Evolutionary conservation across 257 asterid genomes (phyloP), one percentile per base, ranked within the genome.

Genomic region (Plantago elongata): DNA sequence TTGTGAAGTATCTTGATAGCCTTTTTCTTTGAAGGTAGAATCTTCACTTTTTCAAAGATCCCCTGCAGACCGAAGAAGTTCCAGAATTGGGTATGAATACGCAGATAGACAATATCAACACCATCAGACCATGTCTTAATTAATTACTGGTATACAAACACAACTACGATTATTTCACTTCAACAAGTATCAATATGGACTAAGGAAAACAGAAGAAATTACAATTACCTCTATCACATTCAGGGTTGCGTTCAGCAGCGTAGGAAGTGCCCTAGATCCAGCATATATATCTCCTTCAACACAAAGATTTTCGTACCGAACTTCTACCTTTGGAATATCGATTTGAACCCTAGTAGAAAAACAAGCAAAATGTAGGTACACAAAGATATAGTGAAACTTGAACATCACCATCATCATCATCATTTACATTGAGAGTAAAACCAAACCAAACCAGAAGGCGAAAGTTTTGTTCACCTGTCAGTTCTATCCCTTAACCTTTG

Each of bases 211-310:
- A 44, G 38, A 15, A 22, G 30, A 45, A 63, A 44, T 45, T 51
- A 46, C 16, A 40, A n/a, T 46, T 67, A 88, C 97, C 97, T 91
- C 98, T 27, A 91, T 9, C 63, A 66, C 45, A 78, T 91, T 91
- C 65, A 88, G 61, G n/a, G 85, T 63, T 27, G 97, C 67, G 77
- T 92, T 92, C 61, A 74, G 69, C 67, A 92, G 75, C 62, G 99
- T 89, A 5, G 97, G 99, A 62, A 92, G 84, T 9, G 97, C 97
- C 83, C 99, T 78, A 13, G 97, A 83, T 66, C 96, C 99, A 49
- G 57, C 74, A 70, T 74, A 73, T 34, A 88, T 75, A 64, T 92
- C 99, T 65, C 97, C 96, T 45, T 87, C 97, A 29, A 89, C 30
- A 3, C 85, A 78, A 54, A 92, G 63, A 80, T 78, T 78, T 80